Evolutionary conservation across 2,329 filamentous ascomycete species (phyloP).

Genomic region (Paecilomyces fulvus): DNA sequence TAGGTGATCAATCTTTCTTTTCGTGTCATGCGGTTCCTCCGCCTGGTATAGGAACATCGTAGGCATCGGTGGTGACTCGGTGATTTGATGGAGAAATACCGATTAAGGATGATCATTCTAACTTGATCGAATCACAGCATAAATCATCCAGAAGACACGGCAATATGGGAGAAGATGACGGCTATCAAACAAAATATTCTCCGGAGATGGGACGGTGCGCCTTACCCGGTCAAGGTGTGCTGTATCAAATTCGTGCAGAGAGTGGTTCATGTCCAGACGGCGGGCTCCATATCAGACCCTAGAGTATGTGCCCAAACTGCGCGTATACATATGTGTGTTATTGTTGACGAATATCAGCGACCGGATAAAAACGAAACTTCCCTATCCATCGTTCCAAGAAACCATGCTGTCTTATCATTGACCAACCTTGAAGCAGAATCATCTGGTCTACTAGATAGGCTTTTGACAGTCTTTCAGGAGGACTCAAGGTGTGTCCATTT

Average conservation of each 20-base stretch:
- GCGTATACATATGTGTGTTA: background rate
- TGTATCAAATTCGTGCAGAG: conserved; percentile 97
- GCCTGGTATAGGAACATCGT: conserved; percentile 8
- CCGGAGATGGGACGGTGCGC: conserved; percentile 74
- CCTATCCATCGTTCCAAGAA: conserved; percentile 71
- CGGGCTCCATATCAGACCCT: conserved; percentile 70
- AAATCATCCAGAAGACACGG: conserved; percentile 70
- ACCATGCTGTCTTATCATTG: conserved; percentile 70
- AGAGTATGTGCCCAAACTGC: conserved; percentile 51
- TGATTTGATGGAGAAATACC: background rate
- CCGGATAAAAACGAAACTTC: conserved; percentile 76
- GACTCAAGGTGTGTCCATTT: conserved; percentile 57
- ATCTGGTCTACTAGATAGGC: conserved; percentile 78
- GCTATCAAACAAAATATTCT: conserved; percentile 85
- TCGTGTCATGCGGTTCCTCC: conserved; percentile 12
- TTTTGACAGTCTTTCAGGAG: conserved; percentile 78
- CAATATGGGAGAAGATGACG: conserved; percentile 80
- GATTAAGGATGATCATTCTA: conserved; percentile 11
- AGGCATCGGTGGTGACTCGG: conserved; percentile 8
- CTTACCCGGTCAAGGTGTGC: conserved; percentile 73
- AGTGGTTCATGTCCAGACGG: conserved; percentile 84
- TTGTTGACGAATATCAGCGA: conserved; percentile 39
- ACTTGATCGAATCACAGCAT: conserved; percentile 53
- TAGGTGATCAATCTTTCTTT: conserved; percentile 48
- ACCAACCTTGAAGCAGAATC: conserved; percentile 86